These are phyloP conservation scores for Chalaropsis thielavioides DNA, from an alignment of 2,329 filamentous ascomycete genomes.

Conservation along the genomic window DNA sequence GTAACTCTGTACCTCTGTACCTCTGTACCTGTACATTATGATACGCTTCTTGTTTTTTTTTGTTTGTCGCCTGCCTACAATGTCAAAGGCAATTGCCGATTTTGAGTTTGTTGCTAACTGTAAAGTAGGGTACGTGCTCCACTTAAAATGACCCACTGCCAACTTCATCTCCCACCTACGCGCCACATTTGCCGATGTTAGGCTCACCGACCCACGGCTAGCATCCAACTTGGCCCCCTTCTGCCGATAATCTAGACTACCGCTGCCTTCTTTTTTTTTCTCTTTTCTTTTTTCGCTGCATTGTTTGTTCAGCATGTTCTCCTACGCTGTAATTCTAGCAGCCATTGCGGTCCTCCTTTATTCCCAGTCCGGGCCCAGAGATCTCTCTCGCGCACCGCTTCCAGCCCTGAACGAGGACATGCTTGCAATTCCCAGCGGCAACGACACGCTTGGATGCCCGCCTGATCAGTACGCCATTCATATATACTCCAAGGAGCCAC, in stretches of 20 bases:
- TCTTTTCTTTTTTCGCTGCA: neutral
- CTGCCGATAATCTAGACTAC: no score
- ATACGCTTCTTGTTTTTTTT: neutral
- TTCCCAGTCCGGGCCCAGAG: conserved; percentile 31
- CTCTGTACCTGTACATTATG: no score
- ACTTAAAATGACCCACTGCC: neutral
- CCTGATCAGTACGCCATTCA: conserved; percentile 33
- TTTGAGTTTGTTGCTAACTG: neutral
- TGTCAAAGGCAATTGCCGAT: no score
- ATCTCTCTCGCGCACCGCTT: conserved; percentile 28
- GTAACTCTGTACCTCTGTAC: no score
- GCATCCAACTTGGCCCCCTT: no score
- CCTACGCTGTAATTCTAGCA: conserved; percentile 26
- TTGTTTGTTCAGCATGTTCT: neutral
- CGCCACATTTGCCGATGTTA: neutral
- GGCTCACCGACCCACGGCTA: neutral
- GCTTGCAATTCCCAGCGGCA: conserved; percentile 32
- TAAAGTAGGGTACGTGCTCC: neutral
- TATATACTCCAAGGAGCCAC: conserved; percentile 26
- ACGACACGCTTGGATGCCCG: conserved; percentile 28
- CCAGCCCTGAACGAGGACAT: conserved; percentile 37
- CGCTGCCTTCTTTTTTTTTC: no score
- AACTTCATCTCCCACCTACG: neutral
- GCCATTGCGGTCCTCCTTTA: conserved; percentile 30
- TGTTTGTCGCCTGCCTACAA: no score